Percentiles rank a stretch among this genome's conserved stretches.
phyloP scores from a whole-genome alignment of 2,329 filamentous ascomycete species.

The Dryadomyces quercivorus region DNA sequence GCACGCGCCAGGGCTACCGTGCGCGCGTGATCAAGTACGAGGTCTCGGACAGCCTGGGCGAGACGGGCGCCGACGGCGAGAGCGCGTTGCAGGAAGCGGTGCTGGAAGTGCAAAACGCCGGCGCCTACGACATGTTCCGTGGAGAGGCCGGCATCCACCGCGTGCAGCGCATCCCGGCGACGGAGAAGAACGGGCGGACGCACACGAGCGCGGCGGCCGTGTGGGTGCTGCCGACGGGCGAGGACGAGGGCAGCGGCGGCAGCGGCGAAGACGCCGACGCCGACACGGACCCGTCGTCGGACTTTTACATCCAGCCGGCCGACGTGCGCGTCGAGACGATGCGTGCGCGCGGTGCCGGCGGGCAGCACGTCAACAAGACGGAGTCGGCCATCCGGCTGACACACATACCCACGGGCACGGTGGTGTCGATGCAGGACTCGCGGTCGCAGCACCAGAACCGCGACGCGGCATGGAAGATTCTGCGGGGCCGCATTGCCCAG shows the following conservation, averaged over 20 bases:
- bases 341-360: slow-evolving; percentile 82
- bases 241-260: slow-evolving; percentile 20
- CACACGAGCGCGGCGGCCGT: slow-evolving; percentile 91
- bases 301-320: slow-evolving; percentile 77
- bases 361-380: slow-evolving; percentile 97
- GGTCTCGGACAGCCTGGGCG: slow-evolving; percentile 51
- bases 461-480: slow-evolving; percentile 72
- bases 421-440: slow-evolving; percentile 86
- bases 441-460: slow-evolving; percentile 85
- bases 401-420: slow-evolving; percentile 74
- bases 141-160: slow-evolving; percentile 90
- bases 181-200: slow-evolving; percentile 80
- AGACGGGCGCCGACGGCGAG: slow-evolving; percentile 43
- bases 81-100: slow-evolving; percentile 74
- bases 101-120: slow-evolving; percentile 64
- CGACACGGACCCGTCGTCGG: slow-evolving; percentile 72
- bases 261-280: slow-evolving; percentile 30
- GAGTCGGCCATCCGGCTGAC: slow-evolving; percentile 91
- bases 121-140: slow-evolving; percentile 70
- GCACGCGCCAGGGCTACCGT: slow-evolving; percentile 54
- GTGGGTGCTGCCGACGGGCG: slow-evolving; percentile 58
- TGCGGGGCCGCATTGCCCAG: slow-evolving; percentile 74
- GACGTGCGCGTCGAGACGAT: slow-evolving; percentile 83
- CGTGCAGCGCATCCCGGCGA: slow-evolving; percentile 85
- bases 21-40: slow-evolving; percentile 69